Base-by-base conservation (phyloP, 2,329 filamentous ascomycete genomes). In the Alternaria infectoria region DNA sequence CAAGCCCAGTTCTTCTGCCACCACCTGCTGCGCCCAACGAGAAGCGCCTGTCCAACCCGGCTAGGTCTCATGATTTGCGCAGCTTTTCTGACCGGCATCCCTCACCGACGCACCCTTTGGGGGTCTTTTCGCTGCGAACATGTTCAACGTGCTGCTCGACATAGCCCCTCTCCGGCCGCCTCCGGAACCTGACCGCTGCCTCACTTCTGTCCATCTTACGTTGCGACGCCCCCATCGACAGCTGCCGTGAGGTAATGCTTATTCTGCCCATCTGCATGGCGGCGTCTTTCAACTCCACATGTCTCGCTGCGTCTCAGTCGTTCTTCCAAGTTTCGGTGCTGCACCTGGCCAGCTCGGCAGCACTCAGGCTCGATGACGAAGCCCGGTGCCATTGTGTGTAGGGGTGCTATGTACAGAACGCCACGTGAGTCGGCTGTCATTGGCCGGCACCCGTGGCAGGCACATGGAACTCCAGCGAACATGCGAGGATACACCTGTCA, bases 311-410 rank as follows among this genome's bases (percentile, higher is more conserved):
- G 50, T 46, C 45, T 32, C 36, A 59, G 60, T 55, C 57, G 56
- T 50, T 36, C 32, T 56, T 47, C 60, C 65, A 66, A 67, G 65
- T 66, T 68, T 52, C 57, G 32, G 47, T 26, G 58, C 62, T 66
- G 67, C 68, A 66, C 57, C 49, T 57, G 68, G 69, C 69, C 70
- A 67, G 65, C 71, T 70, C 67, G 68, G 62, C 70, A 57, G 23
- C 49, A 32, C 30, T 58, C 54, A 28, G 54, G 46, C 50, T 57
- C 49, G 64, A 70, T 70, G 68, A 70, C 68, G 66, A 69, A 70
- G 68, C 68, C 56, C 45, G 28, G 59, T 56, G 62, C 54, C 54
- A 21, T 55, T 58, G 58, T 46, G 44, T 60, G 64, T 67, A 60
- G 54, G 63, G 55, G 54, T 61, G 17, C 45, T 40, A 61, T 52